Base-by-base conservation (phyloP, 805 yeast genomes). In the Metschnikowia santaceciliae region DNA sequence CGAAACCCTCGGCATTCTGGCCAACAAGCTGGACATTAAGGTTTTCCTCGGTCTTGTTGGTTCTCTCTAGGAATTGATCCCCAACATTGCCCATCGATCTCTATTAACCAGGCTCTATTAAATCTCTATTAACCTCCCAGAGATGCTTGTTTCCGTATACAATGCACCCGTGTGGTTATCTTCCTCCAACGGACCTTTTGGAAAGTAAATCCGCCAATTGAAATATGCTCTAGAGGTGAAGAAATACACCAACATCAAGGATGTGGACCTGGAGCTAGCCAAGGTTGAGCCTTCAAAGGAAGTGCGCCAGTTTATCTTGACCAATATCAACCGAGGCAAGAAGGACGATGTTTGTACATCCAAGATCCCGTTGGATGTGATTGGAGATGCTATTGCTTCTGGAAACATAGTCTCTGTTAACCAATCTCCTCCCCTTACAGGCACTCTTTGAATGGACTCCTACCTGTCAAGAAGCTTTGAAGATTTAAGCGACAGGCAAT, bases 161-260 rank as follows among this genome's bases (percentile, higher is more conserved):
- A 92, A 91, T 64, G 89, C 97, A 0, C 98, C 99, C 0, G 80
- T 90, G 1, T 82, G 83, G 52, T 72, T 83, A 39, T 70, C 81
- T 0, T 47, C 60, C 2, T 77, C 83, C 32, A 67, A 79, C 22
- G 76, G 80, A 0, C 71, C 76, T 3, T 92, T 92, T 63, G 80
- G 83, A 10, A 75, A 72, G 47, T 94, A 91, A 63, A 79, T 88
- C 20, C 71, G 74, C 40, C 85, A 82, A 35, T 69, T 92, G 66
- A 68, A 79, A 53, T 73, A 78, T 44, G 82, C 92, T 17, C 72
- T 77, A 33, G 80, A 79, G 34, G 69, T 72, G 43, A 65, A 66
- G 45, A 63, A 70, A 47, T 71, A 81, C 51, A 71, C 73, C 17
- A 71, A 77, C 23, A 74, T 80, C 43, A 82, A 82, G 53, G 90